A percentile compares a stretch with the other conserved stretches of the same genome.
These are phyloP conservation scores for Diplodia seriata DNA, from an alignment of 2,329 filamentous ascomycete genomes.

Conservation along the genomic window DNA sequence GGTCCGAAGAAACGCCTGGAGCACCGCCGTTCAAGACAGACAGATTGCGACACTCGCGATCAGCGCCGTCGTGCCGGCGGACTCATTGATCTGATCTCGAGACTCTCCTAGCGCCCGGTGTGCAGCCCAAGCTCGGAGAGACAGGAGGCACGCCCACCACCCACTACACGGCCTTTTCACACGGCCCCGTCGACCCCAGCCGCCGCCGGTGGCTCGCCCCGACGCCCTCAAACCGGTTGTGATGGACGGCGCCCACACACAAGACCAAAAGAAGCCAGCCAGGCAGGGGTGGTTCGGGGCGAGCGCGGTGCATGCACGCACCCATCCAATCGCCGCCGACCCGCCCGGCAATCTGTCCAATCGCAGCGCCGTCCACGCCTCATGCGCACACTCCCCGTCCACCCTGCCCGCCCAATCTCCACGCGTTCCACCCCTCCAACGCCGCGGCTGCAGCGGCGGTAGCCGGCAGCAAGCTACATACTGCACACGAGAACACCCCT, in stretches of 20 bases:
- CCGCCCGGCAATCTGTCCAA: conserved; percentile 2
- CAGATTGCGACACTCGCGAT: conserved; percentile 12
- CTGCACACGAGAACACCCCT: not conserved
- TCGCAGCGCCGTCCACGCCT: conserved; percentile 5
- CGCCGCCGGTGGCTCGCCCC: conserved; percentile 10
- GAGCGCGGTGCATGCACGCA: conserved; percentile 5
- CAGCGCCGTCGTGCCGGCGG: conserved; percentile 7
- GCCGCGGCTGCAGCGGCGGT: conserved; percentile 13
- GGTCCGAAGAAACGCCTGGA: conserved; percentile 14
- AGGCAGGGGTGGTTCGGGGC: conserved; percentile 9
- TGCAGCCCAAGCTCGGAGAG: conserved; percentile 22
- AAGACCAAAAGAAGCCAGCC: conserved; percentile 15
- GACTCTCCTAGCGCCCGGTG: conserved; percentile 19
- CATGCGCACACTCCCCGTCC: not conserved
- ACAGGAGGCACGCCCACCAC: conserved; percentile 6
- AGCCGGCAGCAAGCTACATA: conserved; percentile 1
- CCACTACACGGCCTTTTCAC: not conserved
- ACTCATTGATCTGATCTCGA: conserved; percentile 2
- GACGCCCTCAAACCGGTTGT: conserved; percentile 16
- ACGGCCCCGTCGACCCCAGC: not conserved
- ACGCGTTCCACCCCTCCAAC: conserved; percentile 13
- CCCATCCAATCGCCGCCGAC: conserved; percentile 8
- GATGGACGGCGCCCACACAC: conserved; percentile 16
- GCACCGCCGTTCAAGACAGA: not conserved
- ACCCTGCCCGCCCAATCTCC: conserved; percentile 8